Evolutionary conservation across 768 basidiomycete genomes (phyloP).

Genomic region (Crassisporium funariophilum): DNA sequence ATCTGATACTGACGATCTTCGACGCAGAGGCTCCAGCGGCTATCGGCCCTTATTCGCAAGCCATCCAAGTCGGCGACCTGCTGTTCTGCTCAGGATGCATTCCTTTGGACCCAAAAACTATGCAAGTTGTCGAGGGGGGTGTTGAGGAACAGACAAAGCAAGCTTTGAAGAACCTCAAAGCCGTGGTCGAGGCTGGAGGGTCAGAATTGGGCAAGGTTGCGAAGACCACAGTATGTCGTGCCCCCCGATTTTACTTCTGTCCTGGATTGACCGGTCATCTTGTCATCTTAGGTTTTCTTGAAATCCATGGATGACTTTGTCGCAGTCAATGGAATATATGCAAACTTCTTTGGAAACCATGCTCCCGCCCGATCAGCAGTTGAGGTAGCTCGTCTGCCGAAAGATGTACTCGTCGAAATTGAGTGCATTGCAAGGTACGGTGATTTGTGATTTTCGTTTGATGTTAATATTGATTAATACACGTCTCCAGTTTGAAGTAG

Average conservation of each 20-base stretch:
- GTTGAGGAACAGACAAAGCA: slow-evolving; percentile 82
- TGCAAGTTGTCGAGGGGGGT: slow-evolving; percentile 71
- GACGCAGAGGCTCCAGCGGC: slow-evolving; percentile 73
- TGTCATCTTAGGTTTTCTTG: slow-evolving; percentile 72
- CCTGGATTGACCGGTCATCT: not conserved
- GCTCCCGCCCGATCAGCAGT: slow-evolving; percentile 94
- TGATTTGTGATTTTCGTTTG: slow-evolving; percentile 1
- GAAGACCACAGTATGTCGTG: slow-evolving; percentile 80
- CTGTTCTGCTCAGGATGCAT: slow-evolving; percentile 92
- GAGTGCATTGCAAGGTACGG: slow-evolving; percentile 83
- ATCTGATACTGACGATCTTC: not conserved
- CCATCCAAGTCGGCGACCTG: slow-evolving; percentile 78
- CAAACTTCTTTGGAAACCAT: slow-evolving; percentile 83
- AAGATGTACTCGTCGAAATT: slow-evolving; percentile 90
- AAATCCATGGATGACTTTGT: slow-evolving; percentile 92
- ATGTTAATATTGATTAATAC: not conserved
- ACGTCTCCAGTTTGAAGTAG: slow-evolving; percentile 1
- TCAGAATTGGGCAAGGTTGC: slow-evolving; percentile 79
- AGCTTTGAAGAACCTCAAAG: slow-evolving; percentile 83
- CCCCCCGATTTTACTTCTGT: not conserved
- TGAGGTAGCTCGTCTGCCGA: slow-evolving; percentile 86
- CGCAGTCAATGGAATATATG: slow-evolving; percentile 80
- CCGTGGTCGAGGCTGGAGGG: slow-evolving; percentile 81
- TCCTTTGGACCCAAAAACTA: slow-evolving; percentile 73
- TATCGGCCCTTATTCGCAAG: slow-evolving; percentile 89